Conservation (phyloP, 495 filamentous ascomycete genomes). For the Trichodelitschia bisporula region DNA sequence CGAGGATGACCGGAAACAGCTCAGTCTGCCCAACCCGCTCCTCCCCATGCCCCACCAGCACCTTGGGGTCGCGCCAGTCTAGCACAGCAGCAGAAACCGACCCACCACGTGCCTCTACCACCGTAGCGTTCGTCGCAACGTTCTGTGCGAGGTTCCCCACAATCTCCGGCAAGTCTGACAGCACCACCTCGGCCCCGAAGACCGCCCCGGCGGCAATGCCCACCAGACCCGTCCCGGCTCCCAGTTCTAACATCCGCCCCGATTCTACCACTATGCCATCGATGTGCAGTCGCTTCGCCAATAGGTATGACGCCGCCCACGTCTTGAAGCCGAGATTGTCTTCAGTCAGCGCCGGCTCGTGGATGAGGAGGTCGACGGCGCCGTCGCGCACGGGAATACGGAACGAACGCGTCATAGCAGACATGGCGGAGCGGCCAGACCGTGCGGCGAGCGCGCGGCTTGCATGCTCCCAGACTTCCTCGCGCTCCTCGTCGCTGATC, state of each 20-base stretch:
- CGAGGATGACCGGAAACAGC: conserved; percentile 36
- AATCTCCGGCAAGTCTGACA: conserved; percentile 52
- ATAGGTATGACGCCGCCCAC: conserved; percentile 69
- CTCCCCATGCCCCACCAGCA: neutral
- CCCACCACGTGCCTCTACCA: conserved; percentile 5
- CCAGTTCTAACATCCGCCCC: conserved; percentile 34
- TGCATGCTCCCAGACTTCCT: conserved; percentile 57
- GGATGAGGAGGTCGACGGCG: conserved; percentile 30
- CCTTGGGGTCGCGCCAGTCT: conserved; percentile 33
- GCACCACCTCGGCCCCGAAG: conserved; percentile 18
- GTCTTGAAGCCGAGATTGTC: conserved; percentile 85
- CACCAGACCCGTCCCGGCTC: conserved; percentile 38
- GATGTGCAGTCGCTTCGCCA: conserved; percentile 41
- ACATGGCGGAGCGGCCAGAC: conserved; percentile 65
- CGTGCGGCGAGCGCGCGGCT: conserved; percentile 56
- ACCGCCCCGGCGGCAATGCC: conserved; percentile 23
- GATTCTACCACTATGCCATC: too few relatives aligned
- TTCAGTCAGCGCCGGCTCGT: conserved; percentile 67
- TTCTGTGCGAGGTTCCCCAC: conserved; percentile 41
- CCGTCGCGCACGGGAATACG: conserved; percentile 24
- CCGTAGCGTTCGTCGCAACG: conserved; percentile 23
- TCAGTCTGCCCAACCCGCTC: neutral
- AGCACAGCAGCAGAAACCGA: conserved; percentile 27
- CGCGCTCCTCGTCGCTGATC: conserved; percentile 47
- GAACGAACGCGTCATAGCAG: conserved; percentile 52